phyloP scores from a whole-genome alignment of 257 asterid species.

The Fraxinus americana region DNA sequence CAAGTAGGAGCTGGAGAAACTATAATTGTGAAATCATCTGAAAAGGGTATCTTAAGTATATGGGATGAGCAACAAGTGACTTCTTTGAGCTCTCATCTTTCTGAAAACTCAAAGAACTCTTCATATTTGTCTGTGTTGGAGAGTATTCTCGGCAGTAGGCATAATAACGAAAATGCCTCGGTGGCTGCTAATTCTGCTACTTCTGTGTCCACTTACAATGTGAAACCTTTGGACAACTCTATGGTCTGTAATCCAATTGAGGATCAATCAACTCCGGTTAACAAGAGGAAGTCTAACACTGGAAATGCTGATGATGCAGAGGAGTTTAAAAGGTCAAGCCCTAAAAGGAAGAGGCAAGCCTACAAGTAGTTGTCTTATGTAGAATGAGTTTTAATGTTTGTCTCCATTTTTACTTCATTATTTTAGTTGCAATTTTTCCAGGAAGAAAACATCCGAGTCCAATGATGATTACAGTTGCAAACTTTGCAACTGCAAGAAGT shows the following conservation, averaged over 20 bases:
- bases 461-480: conserved; percentile 54
- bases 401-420: conserved; percentile 3
- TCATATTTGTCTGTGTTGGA: conserved; percentile 33
- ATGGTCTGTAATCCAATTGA: conserved; percentile 37
- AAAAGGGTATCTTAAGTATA: conserved; percentile 39
- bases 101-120: conserved; percentile 33
- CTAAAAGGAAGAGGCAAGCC: conserved; percentile 64
- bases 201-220: conserved; percentile 28
- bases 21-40: conserved; percentile 44
- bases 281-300: conserved; percentile 35
- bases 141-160: conserved; percentile 29
- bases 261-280: conserved; percentile 37
- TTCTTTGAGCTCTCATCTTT: conserved; percentile 30
- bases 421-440: conserved; percentile 34
- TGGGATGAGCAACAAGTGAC: conserved; percentile 39
- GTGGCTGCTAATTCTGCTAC: conserved; percentile 26
- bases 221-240: conserved; percentile 37
- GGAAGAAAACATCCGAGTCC: conserved; percentile 48
- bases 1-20: conserved; percentile 48
- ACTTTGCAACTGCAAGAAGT: conserved; percentile 81
- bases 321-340: conserved; percentile 44
- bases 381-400: conserved; percentile 10
- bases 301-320: conserved; percentile 36
- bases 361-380: conserved; percentile 14
- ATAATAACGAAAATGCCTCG: conserved; percentile 26